Percentiles rank a stretch among this genome's conserved stretches.
Evolutionary conservation across 371 early-diverging fungal species (phyloP).

Genomic region (Dichotomocladium elegans): DNA sequence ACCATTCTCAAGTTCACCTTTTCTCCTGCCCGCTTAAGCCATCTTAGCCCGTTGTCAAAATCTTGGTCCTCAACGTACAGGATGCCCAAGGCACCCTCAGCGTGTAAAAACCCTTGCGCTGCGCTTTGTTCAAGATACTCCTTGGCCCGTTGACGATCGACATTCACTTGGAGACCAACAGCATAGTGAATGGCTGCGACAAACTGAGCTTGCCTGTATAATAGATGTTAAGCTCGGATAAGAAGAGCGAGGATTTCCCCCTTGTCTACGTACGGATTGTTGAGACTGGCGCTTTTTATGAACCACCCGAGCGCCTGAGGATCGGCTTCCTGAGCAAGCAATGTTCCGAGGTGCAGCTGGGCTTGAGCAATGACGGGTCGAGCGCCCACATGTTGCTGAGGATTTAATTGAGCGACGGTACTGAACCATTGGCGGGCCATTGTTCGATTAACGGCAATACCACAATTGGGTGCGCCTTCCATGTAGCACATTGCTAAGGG

Average conservation of each 20-base stretch:
- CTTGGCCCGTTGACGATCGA: conserved; percentile 14
- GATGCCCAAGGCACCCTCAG: conserved; percentile 38
- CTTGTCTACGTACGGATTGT: conserved; percentile 18
- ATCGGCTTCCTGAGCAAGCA: conserved; percentile 14
- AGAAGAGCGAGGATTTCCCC: background rate
- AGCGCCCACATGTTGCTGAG: conserved; percentile 55
- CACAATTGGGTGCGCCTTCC: conserved; percentile 18
- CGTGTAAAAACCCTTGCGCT: conserved; percentile 32
- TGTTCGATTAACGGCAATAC: conserved; percentile 45
- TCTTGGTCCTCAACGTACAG: conserved; percentile 20
- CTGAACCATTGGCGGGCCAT: conserved; percentile 63
- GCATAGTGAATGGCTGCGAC: conserved; percentile 20
- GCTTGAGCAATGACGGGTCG: conserved; percentile 20
- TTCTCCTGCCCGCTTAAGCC: conserved; percentile 32
- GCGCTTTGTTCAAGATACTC: conserved; percentile 33
- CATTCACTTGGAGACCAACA: conserved; percentile 14
- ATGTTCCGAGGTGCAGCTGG: conserved; percentile 18
- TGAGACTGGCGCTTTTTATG: conserved; percentile 20
- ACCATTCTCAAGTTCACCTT: conserved; percentile 23
- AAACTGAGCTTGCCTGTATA: conserved; percentile 31
- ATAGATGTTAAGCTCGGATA: background rate
- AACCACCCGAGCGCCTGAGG: conserved; percentile 20
- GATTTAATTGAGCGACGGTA: conserved; percentile 64
- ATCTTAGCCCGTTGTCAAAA: conserved; percentile 23
- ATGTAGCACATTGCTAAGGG: conserved; percentile 37